Evolutionary conservation across 192 early-diverging fungal genomes (phyloP).

Genomic region (Mortierella claussenii): DNA sequence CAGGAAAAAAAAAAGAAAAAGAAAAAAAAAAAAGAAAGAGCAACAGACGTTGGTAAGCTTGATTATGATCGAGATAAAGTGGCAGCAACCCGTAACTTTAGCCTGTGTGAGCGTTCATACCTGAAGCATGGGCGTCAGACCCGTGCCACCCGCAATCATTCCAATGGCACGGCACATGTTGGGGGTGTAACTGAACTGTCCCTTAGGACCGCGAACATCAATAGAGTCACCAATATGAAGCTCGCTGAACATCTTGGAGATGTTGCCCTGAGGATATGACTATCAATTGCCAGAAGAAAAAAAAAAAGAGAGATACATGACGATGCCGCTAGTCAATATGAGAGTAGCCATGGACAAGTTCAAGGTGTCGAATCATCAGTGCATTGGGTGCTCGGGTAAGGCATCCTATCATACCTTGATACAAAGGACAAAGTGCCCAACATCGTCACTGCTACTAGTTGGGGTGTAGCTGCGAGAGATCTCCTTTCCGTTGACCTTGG

Average conservation of each 20-base stretch:
- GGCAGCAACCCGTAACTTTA: too few species aligned
- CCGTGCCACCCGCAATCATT: conserved; percentile 96
- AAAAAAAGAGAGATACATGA: not conserved
- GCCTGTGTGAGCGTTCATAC: conserved; percentile 9
- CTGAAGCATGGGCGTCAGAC: conserved; percentile 96
- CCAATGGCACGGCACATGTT: conserved; percentile 83
- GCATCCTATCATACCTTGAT: conserved; percentile 75
- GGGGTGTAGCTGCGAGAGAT: conserved; percentile 93
- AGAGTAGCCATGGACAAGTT: too few species aligned
- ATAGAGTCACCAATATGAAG: conserved; percentile 81
- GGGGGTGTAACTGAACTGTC: conserved; percentile 85
- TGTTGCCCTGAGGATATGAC: conserved; percentile 84
- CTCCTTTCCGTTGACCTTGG: conserved; percentile 84
- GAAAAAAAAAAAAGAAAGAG: not conserved
- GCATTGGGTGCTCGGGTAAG: not conserved
- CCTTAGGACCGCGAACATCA: conserved; percentile 88
- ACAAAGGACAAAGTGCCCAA: conserved; percentile 90
- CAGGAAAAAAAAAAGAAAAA: not conserved
- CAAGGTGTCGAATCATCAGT: too few species aligned
- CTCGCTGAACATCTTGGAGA: conserved; percentile 78
- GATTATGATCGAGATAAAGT: not conserved
- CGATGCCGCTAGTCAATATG: too few species aligned
- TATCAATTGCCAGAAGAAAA: conserved; percentile 29
- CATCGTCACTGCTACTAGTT: conserved; percentile 83
- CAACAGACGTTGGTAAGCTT: not conserved